These are phyloP conservation scores for Pseudotsuga menziesii DNA, from an alignment of 75 land plant species.

Conservation along the genomic window DNA sequence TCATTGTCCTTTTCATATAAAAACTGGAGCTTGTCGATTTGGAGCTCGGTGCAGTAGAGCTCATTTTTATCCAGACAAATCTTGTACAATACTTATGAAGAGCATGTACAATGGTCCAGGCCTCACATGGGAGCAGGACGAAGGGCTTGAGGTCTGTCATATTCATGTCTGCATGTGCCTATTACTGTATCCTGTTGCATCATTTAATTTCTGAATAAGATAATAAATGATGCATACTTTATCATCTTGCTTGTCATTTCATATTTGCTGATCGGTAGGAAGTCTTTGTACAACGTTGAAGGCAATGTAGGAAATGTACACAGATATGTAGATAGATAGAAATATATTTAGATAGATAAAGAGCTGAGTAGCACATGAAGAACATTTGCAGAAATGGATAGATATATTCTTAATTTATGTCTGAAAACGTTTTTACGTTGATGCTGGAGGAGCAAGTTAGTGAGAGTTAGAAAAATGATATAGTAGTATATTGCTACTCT, in stretches of 20 bases:
- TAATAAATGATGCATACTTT: not conserved
- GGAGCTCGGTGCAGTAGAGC: slow-evolving; percentile 89
- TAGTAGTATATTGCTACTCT: not conserved
- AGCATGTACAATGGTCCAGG: slow-evolving; percentile 99
- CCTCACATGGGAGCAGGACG: slow-evolving; percentile 90
- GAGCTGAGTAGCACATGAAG: not conserved
- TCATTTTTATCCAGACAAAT: slow-evolving; percentile 96
- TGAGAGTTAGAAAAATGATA: not conserved
- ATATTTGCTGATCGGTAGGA: not conserved
- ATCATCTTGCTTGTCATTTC: not conserved
- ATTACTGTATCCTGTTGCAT: slow-evolving; percentile 35
- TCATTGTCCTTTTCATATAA: slow-evolving; percentile 94
- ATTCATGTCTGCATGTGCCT: slow-evolving; percentile 16
- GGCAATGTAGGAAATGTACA: not conserved
- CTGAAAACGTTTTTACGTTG: not conserved
- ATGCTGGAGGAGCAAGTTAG: not conserved
- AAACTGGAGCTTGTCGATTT: slow-evolving; percentile 97
- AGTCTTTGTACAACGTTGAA: not conserved
- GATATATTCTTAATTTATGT: not conserved
- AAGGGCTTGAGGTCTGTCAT: slow-evolving; percentile 96
- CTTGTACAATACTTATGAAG: slow-evolving; percentile 91
- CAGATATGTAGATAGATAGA: not conserved
- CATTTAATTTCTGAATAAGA: not conserved
- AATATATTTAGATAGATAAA: not conserved
- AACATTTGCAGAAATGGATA: not conserved